Evolutionary conservation across 257 asterid genomes (phyloP), one percentile per base, ranked within the genome.

Genomic region (Solanum commersonii): DNA sequence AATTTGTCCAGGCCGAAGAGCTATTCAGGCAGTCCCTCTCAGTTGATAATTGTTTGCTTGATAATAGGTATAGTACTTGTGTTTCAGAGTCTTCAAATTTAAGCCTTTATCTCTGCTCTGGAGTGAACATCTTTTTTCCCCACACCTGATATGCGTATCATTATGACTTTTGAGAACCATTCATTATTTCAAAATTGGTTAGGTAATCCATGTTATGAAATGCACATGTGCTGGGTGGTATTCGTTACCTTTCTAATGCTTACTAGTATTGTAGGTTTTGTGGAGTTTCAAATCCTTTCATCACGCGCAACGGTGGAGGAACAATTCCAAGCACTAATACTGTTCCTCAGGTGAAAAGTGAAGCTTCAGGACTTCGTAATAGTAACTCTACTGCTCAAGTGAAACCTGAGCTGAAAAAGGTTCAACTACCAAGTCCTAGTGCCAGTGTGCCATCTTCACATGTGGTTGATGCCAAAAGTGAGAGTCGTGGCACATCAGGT

Each of bases 1-100:
- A 97, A 92, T 94, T 93, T 91, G 93, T 94, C 88, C 99, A 97
- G 89, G 95, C 99, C 23, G 95, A 94, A 91, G 96, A 92, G 90
- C 96, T 97, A 74, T 96, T 92, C 85, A 94, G 91, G 92, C 96
- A 95, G 91, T 92, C 96, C 31, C 83, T 46, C 67, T 40, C 92
- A 74, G 91, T 42, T 89, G 98, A 94, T 86, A 97, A 97, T 90
- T 94, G 98, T 91, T 92, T 97, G 88, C 92, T 91, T 23, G 98
- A 95, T 91, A 97, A 97, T 89, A 95, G 98, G 99, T 97, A 81
- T 81, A 70, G 46, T 79, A 82, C 87, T 88, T 88, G n/a, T 87
- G 49, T 44, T 81, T 74, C 34, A 38, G 59, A 38, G 67, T 79
- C 40, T 44, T 44, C 85, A 79, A 27, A 10, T 16, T 18, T 46